phyloP scores from a whole-genome alignment of 345 rosid species.

The Sonneratia caseolaris region DNA sequence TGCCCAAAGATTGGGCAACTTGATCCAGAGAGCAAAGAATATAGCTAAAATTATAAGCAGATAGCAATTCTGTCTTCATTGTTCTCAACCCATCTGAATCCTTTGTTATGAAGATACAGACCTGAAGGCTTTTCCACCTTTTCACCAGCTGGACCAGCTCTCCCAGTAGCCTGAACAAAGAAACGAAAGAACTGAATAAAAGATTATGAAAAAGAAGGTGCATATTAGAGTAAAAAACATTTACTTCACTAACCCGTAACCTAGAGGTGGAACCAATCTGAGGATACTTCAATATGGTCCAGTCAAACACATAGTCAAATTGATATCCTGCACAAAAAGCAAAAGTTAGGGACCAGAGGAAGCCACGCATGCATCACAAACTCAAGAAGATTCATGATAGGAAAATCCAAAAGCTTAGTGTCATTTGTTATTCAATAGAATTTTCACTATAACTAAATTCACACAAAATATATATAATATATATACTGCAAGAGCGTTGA shows the following conservation, averaged over 20 bases:
- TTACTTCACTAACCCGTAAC: conserved; percentile 30
- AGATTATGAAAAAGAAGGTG: not conserved
- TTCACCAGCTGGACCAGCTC: conserved; percentile 27
- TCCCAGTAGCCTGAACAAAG: conserved; percentile 16
- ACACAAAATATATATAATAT: not conserved
- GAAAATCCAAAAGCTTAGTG: not conserved
- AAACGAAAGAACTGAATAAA: not conserved
- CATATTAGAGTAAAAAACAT: not conserved
- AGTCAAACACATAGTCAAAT: conserved; percentile 48
- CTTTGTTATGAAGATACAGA: conserved; percentile 14
- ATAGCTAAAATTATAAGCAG: not conserved
- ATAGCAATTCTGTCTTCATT: not conserved
- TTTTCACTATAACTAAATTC: not conserved
- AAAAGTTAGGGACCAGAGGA: not conserved
- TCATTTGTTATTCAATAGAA: not conserved
- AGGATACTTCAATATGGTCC: conserved; percentile 51
- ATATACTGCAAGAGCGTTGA: not conserved
- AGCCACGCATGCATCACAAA: no score
- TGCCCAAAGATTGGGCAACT: no score
- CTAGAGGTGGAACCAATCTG: conserved; percentile 34
- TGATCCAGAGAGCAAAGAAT: no score
- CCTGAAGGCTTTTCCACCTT: conserved; percentile 30
- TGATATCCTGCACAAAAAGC: conserved; percentile 32
- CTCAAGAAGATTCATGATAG: not conserved
- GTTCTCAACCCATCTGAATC: not conserved